Evolutionary conservation across 2,329 filamentous ascomycete genomes (phyloP).

Genomic region (Curvularia sp.): DNA sequence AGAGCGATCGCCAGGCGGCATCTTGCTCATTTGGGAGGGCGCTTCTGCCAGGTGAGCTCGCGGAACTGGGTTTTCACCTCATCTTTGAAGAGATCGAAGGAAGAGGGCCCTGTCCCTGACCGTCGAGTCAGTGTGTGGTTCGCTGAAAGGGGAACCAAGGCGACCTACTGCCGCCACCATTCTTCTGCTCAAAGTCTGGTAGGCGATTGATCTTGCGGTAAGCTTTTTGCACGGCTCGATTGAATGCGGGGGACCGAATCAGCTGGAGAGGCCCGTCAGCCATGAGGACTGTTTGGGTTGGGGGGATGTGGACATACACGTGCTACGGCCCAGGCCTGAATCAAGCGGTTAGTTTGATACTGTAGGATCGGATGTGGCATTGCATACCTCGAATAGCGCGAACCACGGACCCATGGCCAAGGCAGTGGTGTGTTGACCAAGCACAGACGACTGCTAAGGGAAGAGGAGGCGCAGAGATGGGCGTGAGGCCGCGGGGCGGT

Average conservation of each 20-base stretch:
- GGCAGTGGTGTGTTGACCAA: conserved; percentile 1
- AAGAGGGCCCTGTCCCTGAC: conserved; percentile 47
- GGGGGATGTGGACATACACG: conserved; percentile 34
- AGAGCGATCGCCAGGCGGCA: background rate
- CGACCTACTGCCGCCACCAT: conserved; percentile 57
- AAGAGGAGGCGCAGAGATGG: conserved; percentile 9
- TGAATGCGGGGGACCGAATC: conserved; percentile 62
- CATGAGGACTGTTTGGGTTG: background rate
- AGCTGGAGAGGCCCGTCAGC: conserved; percentile 48
- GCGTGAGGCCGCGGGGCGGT: conserved; percentile 9
- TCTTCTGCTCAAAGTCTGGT: conserved; percentile 51
- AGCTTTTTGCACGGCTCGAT: conserved; percentile 59
- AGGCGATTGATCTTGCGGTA: conserved; percentile 57
- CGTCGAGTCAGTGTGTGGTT: background rate
- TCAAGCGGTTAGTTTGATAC: conserved; percentile 28
- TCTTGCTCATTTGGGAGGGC: conserved; percentile 34
- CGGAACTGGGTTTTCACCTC: conserved; percentile 59
- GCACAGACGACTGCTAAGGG: conserved; percentile 6
- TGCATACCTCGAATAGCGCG: conserved; percentile 42
- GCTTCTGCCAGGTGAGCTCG: conserved; percentile 49
- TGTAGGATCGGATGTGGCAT: background rate
- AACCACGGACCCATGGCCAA: conserved; percentile 42
- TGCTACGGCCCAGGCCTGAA: conserved; percentile 49
- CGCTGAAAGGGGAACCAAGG: conserved; percentile 12
- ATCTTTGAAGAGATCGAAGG: conserved; percentile 60